Percentiles rank a stretch among this genome's conserved stretches.
Evolutionary conservation across 495 filamentous ascomycete genomes (phyloP).

Genomic region (Bathelium albidoporum): DNA sequence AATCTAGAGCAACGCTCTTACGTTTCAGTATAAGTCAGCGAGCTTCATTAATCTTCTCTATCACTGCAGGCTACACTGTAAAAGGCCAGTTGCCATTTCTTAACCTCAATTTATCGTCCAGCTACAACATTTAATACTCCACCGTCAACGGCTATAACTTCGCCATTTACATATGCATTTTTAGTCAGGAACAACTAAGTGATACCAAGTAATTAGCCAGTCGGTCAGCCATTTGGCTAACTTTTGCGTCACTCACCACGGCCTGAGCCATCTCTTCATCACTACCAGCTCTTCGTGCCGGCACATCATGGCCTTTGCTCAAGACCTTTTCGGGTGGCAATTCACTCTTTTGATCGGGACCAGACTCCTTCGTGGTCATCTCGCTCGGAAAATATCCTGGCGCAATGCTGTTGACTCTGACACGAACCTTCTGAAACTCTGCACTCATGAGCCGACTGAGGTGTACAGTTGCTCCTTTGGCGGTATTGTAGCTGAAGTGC

Average conservation of each 20-base stretch:
- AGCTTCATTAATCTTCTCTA: too few species aligned
- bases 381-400: conserved; percentile 50
- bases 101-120: conserved; percentile 8
- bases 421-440: conserved; percentile 36
- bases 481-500: conserved; percentile 37
- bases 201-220: neutral
- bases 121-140: conserved; percentile 43
- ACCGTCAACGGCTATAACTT: conserved; percentile 51
- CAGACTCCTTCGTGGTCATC: conserved; percentile 51
- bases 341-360: conserved; percentile 43
- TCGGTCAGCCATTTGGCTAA: neutral
- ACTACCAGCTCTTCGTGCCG: conserved; percentile 32
- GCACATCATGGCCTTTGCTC: conserved; percentile 37
- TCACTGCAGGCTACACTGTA: too few species aligned
- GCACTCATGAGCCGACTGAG: conserved; percentile 37
- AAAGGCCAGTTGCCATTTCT: neutral
- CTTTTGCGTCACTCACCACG: conserved; percentile 13
- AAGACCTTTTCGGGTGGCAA: conserved; percentile 39
- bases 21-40: too few species aligned
- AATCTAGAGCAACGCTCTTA: too few species aligned
- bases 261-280: conserved; percentile 42
- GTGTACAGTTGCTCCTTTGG: conserved; percentile 35
- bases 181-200: conserved; percentile 38
- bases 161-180: conserved; percentile 51
- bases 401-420: conserved; percentile 41